Evolutionary conservation across 2,329 filamentous ascomycete genomes (phyloP).

Genomic region (Hirsutella rhossiliensis): DNA sequence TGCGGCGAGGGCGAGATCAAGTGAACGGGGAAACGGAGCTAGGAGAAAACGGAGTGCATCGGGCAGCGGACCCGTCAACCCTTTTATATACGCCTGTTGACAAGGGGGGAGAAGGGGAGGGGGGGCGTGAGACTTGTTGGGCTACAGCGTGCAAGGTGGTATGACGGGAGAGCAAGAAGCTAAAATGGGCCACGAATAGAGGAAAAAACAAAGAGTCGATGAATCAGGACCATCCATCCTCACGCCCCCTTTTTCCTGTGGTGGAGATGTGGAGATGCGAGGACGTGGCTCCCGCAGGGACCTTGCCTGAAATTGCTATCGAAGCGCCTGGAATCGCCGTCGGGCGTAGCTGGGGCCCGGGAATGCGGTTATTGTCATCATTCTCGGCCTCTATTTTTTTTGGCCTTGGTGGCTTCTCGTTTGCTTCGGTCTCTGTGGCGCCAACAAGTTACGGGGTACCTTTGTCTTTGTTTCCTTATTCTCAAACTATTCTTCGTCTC

Average conservation of each 20-base stretch:
- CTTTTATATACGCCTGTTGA: no score
- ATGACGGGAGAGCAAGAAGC: neutral
- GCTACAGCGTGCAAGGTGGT: no score
- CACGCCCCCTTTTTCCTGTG: neutral
- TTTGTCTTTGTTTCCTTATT: no score
- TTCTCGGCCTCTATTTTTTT: neutral
- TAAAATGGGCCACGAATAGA: neutral
- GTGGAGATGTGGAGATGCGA: neutral
- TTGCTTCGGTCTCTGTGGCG: neutral
- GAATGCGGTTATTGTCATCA: neutral
- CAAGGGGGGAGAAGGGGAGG: neutral
- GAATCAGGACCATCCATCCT: neutral
- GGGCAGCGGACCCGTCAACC: no score
- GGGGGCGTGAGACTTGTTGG: neutral
- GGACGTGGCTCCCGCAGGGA: neutral
- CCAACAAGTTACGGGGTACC: no score
- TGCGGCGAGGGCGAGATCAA: no score
- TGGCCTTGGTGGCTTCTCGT: neutral
- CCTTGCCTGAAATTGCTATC: conserved; percentile 1
- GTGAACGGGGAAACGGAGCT: no score
- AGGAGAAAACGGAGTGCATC: no score
- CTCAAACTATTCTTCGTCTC: no score
- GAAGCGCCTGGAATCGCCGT: conserved; percentile 1
- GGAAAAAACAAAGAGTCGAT: neutral
- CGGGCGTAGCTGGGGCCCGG: neutral